phyloP scores from a whole-genome alignment of 2,329 filamentous ascomycete genomes.

The Aspergillus niger region DNA sequence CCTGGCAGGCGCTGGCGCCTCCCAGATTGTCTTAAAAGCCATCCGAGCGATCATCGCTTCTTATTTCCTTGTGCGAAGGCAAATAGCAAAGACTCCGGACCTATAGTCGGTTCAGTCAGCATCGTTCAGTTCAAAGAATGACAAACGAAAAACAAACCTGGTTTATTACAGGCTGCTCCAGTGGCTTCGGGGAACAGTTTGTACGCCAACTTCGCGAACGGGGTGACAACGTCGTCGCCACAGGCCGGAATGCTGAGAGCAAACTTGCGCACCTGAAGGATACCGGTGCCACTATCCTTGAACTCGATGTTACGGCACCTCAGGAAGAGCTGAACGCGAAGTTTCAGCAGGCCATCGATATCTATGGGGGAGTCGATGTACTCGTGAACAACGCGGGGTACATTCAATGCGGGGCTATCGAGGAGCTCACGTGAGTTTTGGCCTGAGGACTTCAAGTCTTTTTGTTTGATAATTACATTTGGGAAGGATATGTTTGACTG shows the following conservation, averaged over 20 bases:
- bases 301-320: constrained; percentile 27
- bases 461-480: not conserved
- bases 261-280: constrained; percentile 25
- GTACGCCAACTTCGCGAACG: constrained; percentile 7
- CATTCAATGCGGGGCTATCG: constrained; percentile 25
- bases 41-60: too few relatives aligned
- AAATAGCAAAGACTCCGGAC: too few relatives aligned
- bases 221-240: constrained; percentile 40
- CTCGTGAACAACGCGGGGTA: constrained; percentile 53
- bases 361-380: constrained; percentile 37
- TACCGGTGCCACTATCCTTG: constrained; percentile 25
- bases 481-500: too few relatives aligned
- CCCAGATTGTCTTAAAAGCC: too few relatives aligned
- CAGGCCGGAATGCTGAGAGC: constrained; percentile 22
- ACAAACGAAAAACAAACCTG: constrained; percentile 3
- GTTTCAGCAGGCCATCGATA: constrained; percentile 15
- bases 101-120: too few relatives aligned
- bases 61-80: too few relatives aligned
- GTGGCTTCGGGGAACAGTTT: constrained; percentile 3
- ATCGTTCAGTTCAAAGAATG: not conserved
- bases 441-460: not conserved
- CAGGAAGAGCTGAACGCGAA: constrained; percentile 21
- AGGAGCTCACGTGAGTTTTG: constrained; percentile 28
- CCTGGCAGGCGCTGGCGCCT: too few relatives aligned
- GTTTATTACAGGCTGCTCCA: constrained; percentile 14